Conservation (phyloP, 345 rosid genomes). For the Erysimum cheiranthoides region DNA sequence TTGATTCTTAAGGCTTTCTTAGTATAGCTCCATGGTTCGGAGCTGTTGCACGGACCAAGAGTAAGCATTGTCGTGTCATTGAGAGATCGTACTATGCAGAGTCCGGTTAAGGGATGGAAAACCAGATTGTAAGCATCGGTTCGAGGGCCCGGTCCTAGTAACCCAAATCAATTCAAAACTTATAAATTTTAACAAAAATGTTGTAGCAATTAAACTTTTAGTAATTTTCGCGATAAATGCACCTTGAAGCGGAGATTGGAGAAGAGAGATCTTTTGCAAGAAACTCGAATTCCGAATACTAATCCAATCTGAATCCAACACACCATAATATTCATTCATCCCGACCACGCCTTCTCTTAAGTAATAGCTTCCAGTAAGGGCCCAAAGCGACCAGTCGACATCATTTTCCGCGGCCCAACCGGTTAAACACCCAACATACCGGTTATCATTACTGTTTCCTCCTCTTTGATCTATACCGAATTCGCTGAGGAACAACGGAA, state of each 20-base stretch:
- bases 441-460: slow-evolving; percentile 59
- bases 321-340: slow-evolving; percentile 68
- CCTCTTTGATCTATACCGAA: slow-evolving; percentile 84
- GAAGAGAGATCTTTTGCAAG: slow-evolving; percentile 59
- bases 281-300: slow-evolving; percentile 63
- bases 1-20: slow-evolving; percentile 51
- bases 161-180: slow-evolving; percentile 34
- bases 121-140: slow-evolving; percentile 62
- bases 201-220: not conserved
- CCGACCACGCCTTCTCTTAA: slow-evolving; percentile 75
- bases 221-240: not conserved
- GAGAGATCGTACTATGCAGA: slow-evolving; percentile 61
- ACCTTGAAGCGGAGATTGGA: slow-evolving; percentile 77
- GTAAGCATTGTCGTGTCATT: slow-evolving; percentile 46
- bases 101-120: slow-evolving; percentile 82
- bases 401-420: slow-evolving; percentile 80
- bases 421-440: slow-evolving; percentile 74
- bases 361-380: slow-evolving; percentile 81
- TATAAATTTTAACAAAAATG: not conserved
- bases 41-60: slow-evolving; percentile 73
- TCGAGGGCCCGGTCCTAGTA: slow-evolving; percentile 77
- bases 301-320: slow-evolving; percentile 67
- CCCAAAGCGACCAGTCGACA: slow-evolving; percentile 89
- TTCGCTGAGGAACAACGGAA: slow-evolving; percentile 77
- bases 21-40: slow-evolving; percentile 80